Conservation (phyloP, 352 stramenopile genomes). For the Phytopythium cucurbitacearum region DNA sequence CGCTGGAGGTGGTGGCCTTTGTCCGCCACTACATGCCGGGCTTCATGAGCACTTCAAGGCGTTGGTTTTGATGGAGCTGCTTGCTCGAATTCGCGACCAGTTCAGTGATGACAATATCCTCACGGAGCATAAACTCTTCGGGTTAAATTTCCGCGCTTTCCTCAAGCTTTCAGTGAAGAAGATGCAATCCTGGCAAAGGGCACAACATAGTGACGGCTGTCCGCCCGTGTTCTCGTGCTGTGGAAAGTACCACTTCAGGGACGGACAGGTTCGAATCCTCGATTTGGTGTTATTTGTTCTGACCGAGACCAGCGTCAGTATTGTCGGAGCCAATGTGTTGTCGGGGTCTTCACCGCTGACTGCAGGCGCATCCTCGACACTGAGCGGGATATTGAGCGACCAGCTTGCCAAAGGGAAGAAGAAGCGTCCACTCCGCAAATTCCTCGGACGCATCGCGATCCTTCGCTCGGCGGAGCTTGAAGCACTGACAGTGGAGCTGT, state of each 20-base stretch:
- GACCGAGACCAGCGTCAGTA: slow-evolving; percentile 35
- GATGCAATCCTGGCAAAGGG: slow-evolving; percentile 66
- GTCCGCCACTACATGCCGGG: slow-evolving; percentile 37
- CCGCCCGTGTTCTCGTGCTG: slow-evolving; percentile 44
- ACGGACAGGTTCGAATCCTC: slow-evolving; percentile 43
- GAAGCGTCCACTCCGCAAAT: slow-evolving; percentile 32
- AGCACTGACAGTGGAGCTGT: slow-evolving; percentile 42
- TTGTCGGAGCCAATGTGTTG: slow-evolving; percentile 10
- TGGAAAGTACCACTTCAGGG: slow-evolving; percentile 45
- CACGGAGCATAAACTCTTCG: slow-evolving; percentile 47
- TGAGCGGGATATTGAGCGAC: slow-evolving; percentile 48
- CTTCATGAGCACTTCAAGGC: slow-evolving; percentile 51
- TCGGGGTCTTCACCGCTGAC: slow-evolving; percentile 10
- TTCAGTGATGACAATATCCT: slow-evolving; percentile 42
- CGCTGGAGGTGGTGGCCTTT: slow-evolving; percentile 20
- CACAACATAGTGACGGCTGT: slow-evolving; percentile 61
- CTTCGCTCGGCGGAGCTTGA: slow-evolving; percentile 54
- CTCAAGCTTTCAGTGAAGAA: slow-evolving; percentile 45
- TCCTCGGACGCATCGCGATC: slow-evolving; percentile 44
- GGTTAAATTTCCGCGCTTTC: slow-evolving; percentile 54
- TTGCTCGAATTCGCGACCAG: slow-evolving; percentile 43
- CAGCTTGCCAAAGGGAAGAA: slow-evolving; percentile 58
- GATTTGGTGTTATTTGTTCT: slow-evolving; percentile 64
- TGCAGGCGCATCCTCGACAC: slow-evolving; percentile 18
- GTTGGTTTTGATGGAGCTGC: slow-evolving; percentile 41